Evolutionary conservation across 495 filamentous ascomycete species (phyloP), one percentile per base, ranked within the genome.

Genomic region (Tuber melanosporum): DNA sequence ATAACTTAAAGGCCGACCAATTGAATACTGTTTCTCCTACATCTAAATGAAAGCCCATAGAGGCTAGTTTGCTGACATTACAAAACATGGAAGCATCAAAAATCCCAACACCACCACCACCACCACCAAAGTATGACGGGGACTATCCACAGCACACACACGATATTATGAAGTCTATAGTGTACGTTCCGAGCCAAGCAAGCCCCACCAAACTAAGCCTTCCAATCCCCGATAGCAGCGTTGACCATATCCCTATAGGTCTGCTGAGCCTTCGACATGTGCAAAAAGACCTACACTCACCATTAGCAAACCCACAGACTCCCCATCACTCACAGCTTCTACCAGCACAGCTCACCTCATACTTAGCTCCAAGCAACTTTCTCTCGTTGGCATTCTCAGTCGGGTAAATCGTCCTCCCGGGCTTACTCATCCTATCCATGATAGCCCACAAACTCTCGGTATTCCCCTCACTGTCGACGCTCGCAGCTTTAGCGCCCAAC

Each of bases 361-460:
- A 99, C 86, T 99, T 99, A 42, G 90, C 91, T 78, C 89, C 85
- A 74, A 99, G 85, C 75, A 99, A 85, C 81, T 90, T 91, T 87
- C 91, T 94, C 87, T 95, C 91, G 44, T 88, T 89, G 71, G 79
- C 80, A 82, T 96, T 89, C 36, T 86, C 88, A 0, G 88, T 89
- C 22, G 95, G 92, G 84, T 89, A 86, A 4, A 97, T 90, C 75
- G 92, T 89, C 83, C 89, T 92, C n/a, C 95, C 95, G 41, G 93
- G 91, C 86, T 97, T 97, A 85, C 91, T 94, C 92, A 97, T 97
- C 47, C 94, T 90, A 84, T 95, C 92, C 95, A 99, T 99, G 82
- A 99, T 97, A 74, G 90, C 88, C 95, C 95, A 99, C 75, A 99
- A 85, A 66, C 90, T 88, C 86, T 97, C 94, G 1, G 91, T 94